Evolutionary conservation across 1,139 yeast species (phyloP), one percentile per base, ranked within the genome.

Genomic region (Petasospora rhodanensis): DNA sequence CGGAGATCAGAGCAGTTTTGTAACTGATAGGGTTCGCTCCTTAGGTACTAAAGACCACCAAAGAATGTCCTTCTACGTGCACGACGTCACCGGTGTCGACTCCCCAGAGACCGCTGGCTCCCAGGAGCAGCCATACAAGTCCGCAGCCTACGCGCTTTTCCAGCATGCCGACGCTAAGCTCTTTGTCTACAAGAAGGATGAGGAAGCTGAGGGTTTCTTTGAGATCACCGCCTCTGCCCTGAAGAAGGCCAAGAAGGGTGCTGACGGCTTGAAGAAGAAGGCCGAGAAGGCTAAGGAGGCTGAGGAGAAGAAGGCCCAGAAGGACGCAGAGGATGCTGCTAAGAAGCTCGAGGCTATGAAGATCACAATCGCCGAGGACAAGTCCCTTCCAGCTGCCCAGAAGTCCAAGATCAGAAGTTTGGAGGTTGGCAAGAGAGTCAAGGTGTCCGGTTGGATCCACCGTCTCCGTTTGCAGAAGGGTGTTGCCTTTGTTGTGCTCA

Each of bases 241-340:
- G 56, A 93, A 93, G 66, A 91, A 89, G 64, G 97, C 98, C 51
- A 85, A 85, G 63, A 93, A 93, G 61, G 96, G 96, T 39, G 91
- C 84, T 42, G 97, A 89, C 26, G 91, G 95, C 6, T 66, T 91
- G 47, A 85, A 76, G 62, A 91, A 89, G 67, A 93, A 89, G 64
- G 80, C 76, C 32, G 93, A 83, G 52, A 89, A 89, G 67, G 84
- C 81, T 43, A 74, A 74, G 50, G 71, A 77, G 54, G 68, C 67
- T 33, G 84, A 75, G 30, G 79, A 73, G 48, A 76, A 75, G 47
- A 73, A 72, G 47, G 72, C 75, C 47, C 64, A 70, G 40, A 75
- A 70, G 54, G 79, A 72, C 26, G 76, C 71, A 11, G 87, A 74
- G 25, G 83, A 78, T 29, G 77, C 76, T 34, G 79, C 85, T 33